Evolutionary conservation across 2,329 filamentous ascomycete genomes (phyloP).

Genomic region (Rosellinia necatrix): DNA sequence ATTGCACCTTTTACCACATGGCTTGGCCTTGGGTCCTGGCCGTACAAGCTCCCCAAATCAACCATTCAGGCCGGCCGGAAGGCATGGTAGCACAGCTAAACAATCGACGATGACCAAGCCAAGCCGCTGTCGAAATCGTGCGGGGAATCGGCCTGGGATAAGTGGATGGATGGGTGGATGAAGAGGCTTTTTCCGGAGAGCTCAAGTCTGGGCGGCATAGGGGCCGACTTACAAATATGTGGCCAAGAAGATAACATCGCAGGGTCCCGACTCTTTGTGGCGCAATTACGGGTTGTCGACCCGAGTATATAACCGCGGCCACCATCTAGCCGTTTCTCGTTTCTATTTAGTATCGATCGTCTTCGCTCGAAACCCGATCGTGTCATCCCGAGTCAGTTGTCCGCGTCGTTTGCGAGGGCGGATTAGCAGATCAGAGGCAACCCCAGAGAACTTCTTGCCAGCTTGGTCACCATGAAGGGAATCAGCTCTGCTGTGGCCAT

Average conservation of each 20-base stretch:
- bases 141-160: no score
- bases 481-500: constrained; percentile 24
- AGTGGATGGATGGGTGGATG: no score
- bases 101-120: neutral
- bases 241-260: constrained; percentile 12
- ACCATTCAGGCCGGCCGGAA: neutral
- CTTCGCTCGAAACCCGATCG: neutral
- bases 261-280: neutral
- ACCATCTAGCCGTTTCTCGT: neutral
- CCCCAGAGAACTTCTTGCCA: neutral
- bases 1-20: constrained; percentile 7
- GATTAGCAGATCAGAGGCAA: neutral
- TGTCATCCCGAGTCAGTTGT: neutral
- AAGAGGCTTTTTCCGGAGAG: neutral
- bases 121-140: neutral
- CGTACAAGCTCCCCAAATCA: neutral
- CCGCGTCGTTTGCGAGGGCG: neutral
- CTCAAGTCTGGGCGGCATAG: constrained; percentile 8
- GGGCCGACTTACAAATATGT: neutral
- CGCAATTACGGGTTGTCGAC: neutral
- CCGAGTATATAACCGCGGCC: constrained; percentile 11
- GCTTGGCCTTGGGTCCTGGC: neutral
- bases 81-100: neutral
- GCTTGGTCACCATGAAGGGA: constrained; percentile 28
- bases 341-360: neutral